Conservation (phyloP, 331 rosid species). For the Stylosanthes scabra region DNA sequence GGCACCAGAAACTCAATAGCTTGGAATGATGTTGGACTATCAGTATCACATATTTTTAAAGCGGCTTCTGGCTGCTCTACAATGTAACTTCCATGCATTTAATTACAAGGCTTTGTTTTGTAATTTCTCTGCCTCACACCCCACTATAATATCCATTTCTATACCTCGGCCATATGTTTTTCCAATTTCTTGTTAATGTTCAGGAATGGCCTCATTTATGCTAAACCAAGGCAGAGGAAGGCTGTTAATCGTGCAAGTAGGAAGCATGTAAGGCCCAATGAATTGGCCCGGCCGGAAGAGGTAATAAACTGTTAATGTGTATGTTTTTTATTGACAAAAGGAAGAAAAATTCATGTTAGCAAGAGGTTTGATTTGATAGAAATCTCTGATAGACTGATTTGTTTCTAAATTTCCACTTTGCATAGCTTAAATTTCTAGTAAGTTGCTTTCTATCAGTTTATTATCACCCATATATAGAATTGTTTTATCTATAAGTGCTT, state of each 20-base stretch:
- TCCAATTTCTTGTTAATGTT: constrained; percentile 30
- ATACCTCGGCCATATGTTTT: too few species aligned
- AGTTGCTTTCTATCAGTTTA: neutral
- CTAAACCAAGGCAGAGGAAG: constrained; percentile 32
- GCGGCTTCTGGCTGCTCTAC: constrained; percentile 45
- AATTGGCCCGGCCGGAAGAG: constrained; percentile 43
- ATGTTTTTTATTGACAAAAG: neutral
- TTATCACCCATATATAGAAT: too few species aligned
- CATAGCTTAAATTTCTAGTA: neutral
- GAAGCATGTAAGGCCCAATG: constrained; percentile 31
- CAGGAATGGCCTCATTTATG: constrained; percentile 53
- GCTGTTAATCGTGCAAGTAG: constrained; percentile 28
- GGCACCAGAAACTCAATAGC: constrained; percentile 39
- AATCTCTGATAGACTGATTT: constrained; percentile 1
- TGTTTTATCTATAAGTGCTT: neutral
- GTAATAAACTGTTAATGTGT: constrained; percentile 36
- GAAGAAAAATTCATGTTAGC: neutral
- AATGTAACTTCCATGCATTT: constrained; percentile 41
- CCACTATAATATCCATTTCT: constrained; percentile 2
- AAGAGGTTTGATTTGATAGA: constrained; percentile 11
- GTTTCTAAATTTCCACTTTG: constrained; percentile 12
- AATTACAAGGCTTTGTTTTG: constrained; percentile 1
- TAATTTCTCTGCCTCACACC: neutral
- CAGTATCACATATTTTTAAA: constrained; percentile 42
- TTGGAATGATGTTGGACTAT: constrained; percentile 57